Percentiles rank a stretch among this genome's conserved stretches.
These are phyloP conservation scores for Neolentinus lepideus DNA, from an alignment of 1,284 basidiomycete species.

Conservation along the genomic window DNA sequence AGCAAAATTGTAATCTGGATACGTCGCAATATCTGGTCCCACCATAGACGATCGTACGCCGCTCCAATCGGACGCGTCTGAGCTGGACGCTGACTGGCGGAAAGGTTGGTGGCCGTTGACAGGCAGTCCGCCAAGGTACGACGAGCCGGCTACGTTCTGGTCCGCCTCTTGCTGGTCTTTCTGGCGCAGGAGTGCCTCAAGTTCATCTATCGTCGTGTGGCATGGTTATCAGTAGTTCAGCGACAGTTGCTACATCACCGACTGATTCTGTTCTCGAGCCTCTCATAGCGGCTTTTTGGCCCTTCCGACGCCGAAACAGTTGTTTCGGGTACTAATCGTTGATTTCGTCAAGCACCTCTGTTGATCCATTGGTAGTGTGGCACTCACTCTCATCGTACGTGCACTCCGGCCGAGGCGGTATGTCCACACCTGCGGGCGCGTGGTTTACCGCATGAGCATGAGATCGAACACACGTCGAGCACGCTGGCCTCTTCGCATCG, in stretches of 20 bases:
- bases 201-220: constrained; percentile 41
- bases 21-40: background rate
- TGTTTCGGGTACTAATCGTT: constrained; percentile 29
- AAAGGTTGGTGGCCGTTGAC: background rate
- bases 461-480: constrained; percentile 25
- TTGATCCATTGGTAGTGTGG: background rate
- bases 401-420: constrained; percentile 19
- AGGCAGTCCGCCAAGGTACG: background rate
- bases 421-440: constrained; percentile 13
- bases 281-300: constrained; percentile 53
- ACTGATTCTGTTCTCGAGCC: constrained; percentile 62
- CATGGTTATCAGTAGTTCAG: constrained; percentile 3
- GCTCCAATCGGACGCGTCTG: background rate
- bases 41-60: background rate
- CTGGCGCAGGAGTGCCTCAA: constrained; percentile 43
- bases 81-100: background rate
- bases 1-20: background rate
- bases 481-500: constrained; percentile 36
- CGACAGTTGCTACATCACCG: constrained; percentile 17
- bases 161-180: constrained; percentile 19
- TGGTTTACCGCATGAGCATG: constrained; percentile 23
- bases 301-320: constrained; percentile 31
- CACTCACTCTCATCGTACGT: constrained; percentile 21
- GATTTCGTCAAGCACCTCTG: background rate
- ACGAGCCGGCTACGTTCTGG: background rate